Conservation (phyloP, 306 rosid species). For the Styphnolobium japonicum region DNA sequence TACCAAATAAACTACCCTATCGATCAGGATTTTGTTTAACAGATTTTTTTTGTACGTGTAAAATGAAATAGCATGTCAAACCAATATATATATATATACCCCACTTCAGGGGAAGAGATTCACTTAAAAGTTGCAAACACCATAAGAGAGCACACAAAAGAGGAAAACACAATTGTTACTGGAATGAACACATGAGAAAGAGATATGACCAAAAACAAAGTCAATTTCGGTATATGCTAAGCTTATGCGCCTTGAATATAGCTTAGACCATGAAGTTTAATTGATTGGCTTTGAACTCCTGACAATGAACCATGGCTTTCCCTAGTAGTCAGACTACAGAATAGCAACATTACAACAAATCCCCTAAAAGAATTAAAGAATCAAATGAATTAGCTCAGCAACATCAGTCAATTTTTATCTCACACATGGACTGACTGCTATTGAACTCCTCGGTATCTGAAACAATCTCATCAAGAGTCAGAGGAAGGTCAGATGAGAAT, state of each 20-base stretch:
- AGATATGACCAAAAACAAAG: background rate
- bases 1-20: too few relatives aligned
- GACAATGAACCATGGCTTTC: background rate
- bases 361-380: background rate
- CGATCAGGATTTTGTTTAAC: too few relatives aligned
- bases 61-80: too few relatives aligned
- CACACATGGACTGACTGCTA: slow-evolving; percentile 21
- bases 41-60: too few relatives aligned
- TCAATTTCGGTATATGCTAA: background rate
- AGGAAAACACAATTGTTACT: background rate
- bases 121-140: too few relatives aligned
- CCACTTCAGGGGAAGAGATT: too few relatives aligned
- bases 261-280: background rate
- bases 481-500: slow-evolving; percentile 27
- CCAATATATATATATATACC: too few relatives aligned
- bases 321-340: background rate
- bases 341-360: slow-evolving; percentile 14
- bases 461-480: slow-evolving; percentile 63
- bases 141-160: background rate
- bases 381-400: background rate
- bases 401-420: slow-evolving; percentile 17
- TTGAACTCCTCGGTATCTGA: slow-evolving; percentile 51
- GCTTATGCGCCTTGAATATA: slow-evolving; percentile 2
- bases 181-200: background rate
- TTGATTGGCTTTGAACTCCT: background rate